These are phyloP conservation scores for Diversispora eburnea DNA, from an alignment of 192 early-diverging fungal genomes.

Conservation along the genomic window DNA sequence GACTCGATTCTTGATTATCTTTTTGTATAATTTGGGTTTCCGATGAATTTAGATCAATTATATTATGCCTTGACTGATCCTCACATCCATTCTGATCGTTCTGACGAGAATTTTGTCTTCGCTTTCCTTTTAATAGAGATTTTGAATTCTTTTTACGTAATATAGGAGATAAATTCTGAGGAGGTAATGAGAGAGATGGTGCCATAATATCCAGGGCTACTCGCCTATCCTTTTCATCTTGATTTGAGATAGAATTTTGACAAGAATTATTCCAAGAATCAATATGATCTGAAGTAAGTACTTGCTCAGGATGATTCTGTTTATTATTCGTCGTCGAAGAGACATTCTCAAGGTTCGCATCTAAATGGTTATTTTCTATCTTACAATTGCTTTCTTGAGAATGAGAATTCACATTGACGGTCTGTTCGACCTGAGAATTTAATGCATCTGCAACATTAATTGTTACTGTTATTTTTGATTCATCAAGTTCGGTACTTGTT, in stretches of 20 bases:
- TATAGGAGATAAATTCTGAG: background rate
- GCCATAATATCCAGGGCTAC: background rate
- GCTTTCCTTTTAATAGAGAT: background rate
- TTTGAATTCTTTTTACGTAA: background rate
- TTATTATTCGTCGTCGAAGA: background rate
- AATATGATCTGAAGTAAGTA: background rate
- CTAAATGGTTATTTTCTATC: background rate
- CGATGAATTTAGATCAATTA: background rate
- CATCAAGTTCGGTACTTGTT: conserved; percentile 4
- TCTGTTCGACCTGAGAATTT: background rate
- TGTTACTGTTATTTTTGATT: conserved; percentile 17
- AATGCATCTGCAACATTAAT: conserved; percentile 24
- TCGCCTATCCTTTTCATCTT: background rate
- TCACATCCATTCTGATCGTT: conserved; percentile 16
- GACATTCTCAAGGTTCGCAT: background rate
- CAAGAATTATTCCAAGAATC: background rate
- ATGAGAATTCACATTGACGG: background rate
- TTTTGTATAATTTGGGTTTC: background rate
- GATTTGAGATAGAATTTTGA: background rate
- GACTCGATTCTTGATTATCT: background rate
- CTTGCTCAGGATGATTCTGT: background rate
- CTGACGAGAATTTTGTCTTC: background rate
- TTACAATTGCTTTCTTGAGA: conserved; percentile 16
- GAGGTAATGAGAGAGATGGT: background rate
- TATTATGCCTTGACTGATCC: background rate